Evolutionary conservation across 768 basidiomycete genomes (phyloP).

Genomic region (Termitomyces sp.): DNA sequence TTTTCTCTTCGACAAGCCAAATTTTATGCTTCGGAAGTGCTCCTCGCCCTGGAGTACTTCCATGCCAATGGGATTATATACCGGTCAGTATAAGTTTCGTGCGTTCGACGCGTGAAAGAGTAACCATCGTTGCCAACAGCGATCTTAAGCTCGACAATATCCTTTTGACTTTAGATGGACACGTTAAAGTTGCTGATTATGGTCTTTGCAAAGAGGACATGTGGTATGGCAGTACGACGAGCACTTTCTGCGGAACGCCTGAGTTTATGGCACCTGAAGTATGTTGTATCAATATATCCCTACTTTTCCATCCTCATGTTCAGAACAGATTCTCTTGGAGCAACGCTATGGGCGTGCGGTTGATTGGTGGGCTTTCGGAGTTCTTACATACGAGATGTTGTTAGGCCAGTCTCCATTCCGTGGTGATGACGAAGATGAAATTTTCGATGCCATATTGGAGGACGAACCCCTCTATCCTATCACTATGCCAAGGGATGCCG

Average conservation of each 20-base stretch:
- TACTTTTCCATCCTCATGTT: background rate
- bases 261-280: constrained; percentile 99
- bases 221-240: constrained; percentile 94
- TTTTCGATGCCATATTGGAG: constrained; percentile 98
- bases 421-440: constrained; percentile 99
- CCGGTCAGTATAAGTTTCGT: constrained; percentile 48
- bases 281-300: constrained; percentile 10
- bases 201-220: constrained; percentile 99
- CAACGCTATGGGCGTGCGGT: constrained; percentile 98
- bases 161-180: constrained; percentile 91
- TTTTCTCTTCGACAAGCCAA: constrained; percentile 98
- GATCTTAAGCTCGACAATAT: constrained; percentile 99
- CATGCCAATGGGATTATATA: constrained; percentile 99
- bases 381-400: constrained; percentile 97
- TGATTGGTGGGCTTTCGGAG: constrained; percentile 99
- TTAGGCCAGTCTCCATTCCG: constrained; percentile 98
- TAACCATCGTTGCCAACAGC: constrained; percentile 31
- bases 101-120: background rate
- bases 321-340: constrained; percentile 86
- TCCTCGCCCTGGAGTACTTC: constrained; percentile 96
- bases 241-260: constrained; percentile 98
- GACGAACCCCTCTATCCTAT: constrained; percentile 98
- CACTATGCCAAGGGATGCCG: constrained; percentile 97
- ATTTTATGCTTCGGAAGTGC: constrained; percentile 96
- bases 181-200: constrained; percentile 98